Evolutionary conservation across 2,329 filamentous ascomycete species (phyloP), one percentile per base, ranked within the genome.

Genomic region (Pseudopithomyces maydicus): DNA sequence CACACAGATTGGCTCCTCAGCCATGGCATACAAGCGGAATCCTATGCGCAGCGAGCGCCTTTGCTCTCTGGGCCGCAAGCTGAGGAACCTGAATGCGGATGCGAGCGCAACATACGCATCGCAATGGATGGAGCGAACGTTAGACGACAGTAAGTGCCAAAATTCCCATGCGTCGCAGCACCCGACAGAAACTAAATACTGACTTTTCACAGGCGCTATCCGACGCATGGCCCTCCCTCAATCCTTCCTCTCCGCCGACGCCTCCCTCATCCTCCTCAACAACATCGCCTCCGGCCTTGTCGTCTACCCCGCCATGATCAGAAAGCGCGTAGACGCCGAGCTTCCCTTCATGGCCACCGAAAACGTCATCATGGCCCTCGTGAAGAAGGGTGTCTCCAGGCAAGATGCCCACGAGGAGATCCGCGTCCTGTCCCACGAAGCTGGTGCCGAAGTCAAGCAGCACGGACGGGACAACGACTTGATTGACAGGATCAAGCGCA

Each of bases 321-420:
- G 83, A 58, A 81, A 83, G 56, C 87, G 84, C 60, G 81, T 96
- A 44, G 83, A 87, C 65, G 84, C 88, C 54, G 90, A 96, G 77
- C 84, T 97, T 14, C 93, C 93, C 1, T 96, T 97, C 78, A 96
- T 94, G 89, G 84, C 87, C 7, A 92, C 88, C 7, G 82, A 84
- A 68, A 80, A 68, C 57, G 74, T 77, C 63, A 77, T 77, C 68
- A 77, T 96, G 90, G 87, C 86, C 64, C 82, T 94, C 54, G 86
- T 88, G 26, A 85, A 86, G 55, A 84, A 88, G 69, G 91, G 90
- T 32, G 84, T 81, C 26, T 90, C 86, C 10, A 81, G 92, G 49
- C 91, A 96, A 74, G 90, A 93, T 54, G 89, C 91, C 1, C 92
- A 97, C 77, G 92, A 97, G 79, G 80, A 94, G 76, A 93, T 97